phyloP scores from a whole-genome alignment of 2,329 filamentous ascomycete genomes.

The Aspergillus phoenicis region DNA sequence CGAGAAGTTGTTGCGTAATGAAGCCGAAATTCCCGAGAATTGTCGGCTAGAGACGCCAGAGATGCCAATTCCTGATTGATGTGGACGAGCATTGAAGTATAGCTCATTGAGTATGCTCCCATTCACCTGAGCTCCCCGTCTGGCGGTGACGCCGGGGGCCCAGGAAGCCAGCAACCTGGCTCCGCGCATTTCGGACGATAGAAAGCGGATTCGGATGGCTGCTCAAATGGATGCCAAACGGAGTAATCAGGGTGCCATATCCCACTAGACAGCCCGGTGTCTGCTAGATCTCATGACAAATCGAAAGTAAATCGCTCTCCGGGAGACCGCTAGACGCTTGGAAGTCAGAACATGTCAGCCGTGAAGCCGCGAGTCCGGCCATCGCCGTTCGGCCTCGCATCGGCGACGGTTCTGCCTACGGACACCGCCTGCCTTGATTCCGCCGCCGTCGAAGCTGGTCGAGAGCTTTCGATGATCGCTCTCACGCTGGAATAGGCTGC shows the following conservation, averaged over 20 bases:
- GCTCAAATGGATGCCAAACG: constrained; percentile 31
- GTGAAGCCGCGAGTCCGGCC: constrained; percentile 17
- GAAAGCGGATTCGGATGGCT: constrained; percentile 26
- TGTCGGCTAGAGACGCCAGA: constrained; percentile 21
- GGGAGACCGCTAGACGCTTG: constrained; percentile 6
- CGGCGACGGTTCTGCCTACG: constrained; percentile 30
- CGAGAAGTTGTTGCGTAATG: constrained; percentile 24
- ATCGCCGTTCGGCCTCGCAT: constrained; percentile 21
- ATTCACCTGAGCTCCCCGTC: constrained; percentile 27
- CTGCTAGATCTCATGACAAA: constrained; percentile 23
- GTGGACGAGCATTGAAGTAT: constrained; percentile 16
- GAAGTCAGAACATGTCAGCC: constrained; percentile 4
- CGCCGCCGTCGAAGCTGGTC: constrained; percentile 33
- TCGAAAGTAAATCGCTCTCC: constrained; percentile 6
- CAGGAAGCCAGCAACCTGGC: constrained; percentile 42
- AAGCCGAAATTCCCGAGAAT: constrained; percentile 28
- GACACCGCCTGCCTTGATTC: constrained; percentile 29
- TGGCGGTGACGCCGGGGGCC: constrained; percentile 33
- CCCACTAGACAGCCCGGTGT: constrained; percentile 22
- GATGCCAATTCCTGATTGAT: constrained; percentile 2
- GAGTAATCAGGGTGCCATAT: constrained; percentile 35
- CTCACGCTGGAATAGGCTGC: neutral
- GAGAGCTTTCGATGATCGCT: constrained; percentile 33
- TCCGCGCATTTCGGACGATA: constrained; percentile 45
- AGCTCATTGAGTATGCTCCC: constrained; percentile 23